phyloP scores from a whole-genome alignment of 345 rosid species.

The Fremontodendron californicum region DNA sequence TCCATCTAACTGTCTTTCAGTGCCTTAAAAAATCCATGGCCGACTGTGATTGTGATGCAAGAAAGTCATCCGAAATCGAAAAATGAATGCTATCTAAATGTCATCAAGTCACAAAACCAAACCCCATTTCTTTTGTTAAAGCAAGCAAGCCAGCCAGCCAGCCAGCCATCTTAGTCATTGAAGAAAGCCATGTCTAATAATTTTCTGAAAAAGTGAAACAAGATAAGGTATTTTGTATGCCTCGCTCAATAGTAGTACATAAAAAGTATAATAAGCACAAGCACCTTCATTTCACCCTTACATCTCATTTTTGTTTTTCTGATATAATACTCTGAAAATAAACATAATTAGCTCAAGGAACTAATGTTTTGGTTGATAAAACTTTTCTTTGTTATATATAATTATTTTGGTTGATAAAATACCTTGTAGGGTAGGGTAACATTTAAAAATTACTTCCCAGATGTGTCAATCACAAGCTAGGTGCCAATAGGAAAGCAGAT shows the following conservation, averaged over 20 bases:
- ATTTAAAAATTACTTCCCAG: neutral
- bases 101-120: neutral
- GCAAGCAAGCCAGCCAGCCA: no score
- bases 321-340: neutral
- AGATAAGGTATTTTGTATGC: neutral
- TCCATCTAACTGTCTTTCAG: neutral
- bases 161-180: neutral
- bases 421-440: constrained; percentile 56
- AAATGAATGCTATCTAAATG: neutral
- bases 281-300: neutral
- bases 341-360: neutral
- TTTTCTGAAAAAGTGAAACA: neutral
- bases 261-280: neutral
- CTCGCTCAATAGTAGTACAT: neutral
- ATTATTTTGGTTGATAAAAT: no score
- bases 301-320: neutral
- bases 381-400: neutral
- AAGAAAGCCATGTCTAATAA: neutral
- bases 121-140: neutral
- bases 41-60: neutral
- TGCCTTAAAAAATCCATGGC: neutral
- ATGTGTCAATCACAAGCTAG: neutral
- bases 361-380: neutral
- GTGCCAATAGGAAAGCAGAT: neutral
- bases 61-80: neutral